Base-by-base conservation (phyloP, 345 rosid genomes). In the Heritiera littoralis region DNA sequence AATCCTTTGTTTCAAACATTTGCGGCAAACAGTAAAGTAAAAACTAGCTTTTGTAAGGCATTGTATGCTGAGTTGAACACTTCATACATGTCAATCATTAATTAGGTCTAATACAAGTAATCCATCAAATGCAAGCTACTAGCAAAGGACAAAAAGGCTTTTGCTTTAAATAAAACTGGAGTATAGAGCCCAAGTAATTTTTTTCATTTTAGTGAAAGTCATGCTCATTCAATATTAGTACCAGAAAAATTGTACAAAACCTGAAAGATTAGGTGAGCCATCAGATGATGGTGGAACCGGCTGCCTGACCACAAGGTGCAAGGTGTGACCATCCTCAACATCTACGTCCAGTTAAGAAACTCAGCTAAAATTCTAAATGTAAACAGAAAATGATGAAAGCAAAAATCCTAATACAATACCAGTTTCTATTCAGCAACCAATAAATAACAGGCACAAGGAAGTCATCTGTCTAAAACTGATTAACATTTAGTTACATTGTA, bases 321-420 rank as follows among this genome's bases (percentile, higher is more conserved):
- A 83, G 66, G 97, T 92, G 81, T 92, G 97, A 78, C 97, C 94
- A 68, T 92, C 94, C 88, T 92, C 97, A 32, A 92, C 94, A 85
- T 92, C 97, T 92, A 81, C 76, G 77, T 51, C 78, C 79, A 20
- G 82, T 89, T 88, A 88, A 87, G 84, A 72, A 80, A 56, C 54
- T 46, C 7, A 18, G 46, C 3, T 28, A 20, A 76, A 48, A 56
- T 75, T 17, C 61, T 28, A 43, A 59, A 52, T 30, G 40, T 5
- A 48, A 73, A 56, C 45, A 9, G 2, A 68, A 32, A 77, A 66
- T 71, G 41, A 77, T 40, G 14, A 56, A 48, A 77, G 6, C 6
- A 11, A 72, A 40, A 52, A 77, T 5, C 12, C 17, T 59, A 14
- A 28, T 40, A 4, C 48, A 66, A 46, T 46, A 20, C 38, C 43